Conservation (phyloP, 345 rosid species). For the Abelmoschus esculentus region DNA sequence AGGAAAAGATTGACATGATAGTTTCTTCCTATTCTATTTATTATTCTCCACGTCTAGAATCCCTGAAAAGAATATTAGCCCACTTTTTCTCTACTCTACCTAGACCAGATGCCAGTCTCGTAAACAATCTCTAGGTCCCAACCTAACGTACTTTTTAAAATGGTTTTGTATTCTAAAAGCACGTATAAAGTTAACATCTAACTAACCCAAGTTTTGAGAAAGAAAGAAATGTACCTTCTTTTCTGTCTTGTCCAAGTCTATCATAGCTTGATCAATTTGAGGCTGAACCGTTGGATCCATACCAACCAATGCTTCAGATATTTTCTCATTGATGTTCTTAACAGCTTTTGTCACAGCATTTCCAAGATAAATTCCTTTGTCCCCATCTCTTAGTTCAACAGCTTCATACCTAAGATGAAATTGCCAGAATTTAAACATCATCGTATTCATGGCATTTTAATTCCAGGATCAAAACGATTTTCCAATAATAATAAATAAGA, state of each 20-base stretch:
- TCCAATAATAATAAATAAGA: background rate
- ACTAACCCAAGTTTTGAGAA: background rate
- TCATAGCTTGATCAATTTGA: conserved; percentile 96
- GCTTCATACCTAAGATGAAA: conserved; percentile 71
- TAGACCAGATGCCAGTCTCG: background rate
- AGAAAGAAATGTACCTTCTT: conserved; percentile 51
- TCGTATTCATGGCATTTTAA: background rate
- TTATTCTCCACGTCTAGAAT: background rate
- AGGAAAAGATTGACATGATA: background rate
- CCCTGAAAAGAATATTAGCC: background rate
- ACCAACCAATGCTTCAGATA: conserved; percentile 78
- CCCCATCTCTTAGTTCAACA: conserved; percentile 86
- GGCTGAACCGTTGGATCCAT: conserved; percentile 91
- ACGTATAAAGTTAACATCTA: background rate
- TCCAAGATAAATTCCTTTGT: conserved; percentile 83
- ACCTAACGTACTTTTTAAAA: background rate
- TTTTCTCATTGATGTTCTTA: conserved; percentile 77
- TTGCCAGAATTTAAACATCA: background rate
- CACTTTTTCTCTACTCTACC: background rate
- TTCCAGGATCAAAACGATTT: background rate
- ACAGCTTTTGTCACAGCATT: conserved; percentile 87
- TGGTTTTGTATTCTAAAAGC: background rate
- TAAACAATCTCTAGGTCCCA: conserved; percentile 4
- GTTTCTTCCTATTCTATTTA: background rate
- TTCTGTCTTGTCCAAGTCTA: conserved; percentile 90